Percentiles rank a stretch among this genome's conserved stretches.
Conservation (phyloP, 2,329 filamentous ascomycete species). For the Trichoderma simmonsii region DNA sequence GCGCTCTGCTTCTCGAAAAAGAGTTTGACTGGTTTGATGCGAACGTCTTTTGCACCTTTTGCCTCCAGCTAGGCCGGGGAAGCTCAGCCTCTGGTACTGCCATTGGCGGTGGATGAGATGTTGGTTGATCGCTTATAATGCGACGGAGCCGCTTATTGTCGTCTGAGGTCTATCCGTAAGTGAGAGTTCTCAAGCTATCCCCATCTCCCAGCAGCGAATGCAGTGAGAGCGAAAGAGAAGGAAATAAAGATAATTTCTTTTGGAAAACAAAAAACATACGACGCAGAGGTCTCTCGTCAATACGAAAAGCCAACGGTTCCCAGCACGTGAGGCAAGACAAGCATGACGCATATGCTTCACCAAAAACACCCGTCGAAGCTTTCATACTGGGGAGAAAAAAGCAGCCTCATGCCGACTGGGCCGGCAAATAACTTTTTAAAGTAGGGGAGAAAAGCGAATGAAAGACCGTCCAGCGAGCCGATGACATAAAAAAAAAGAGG, state of each 20-base stretch:
- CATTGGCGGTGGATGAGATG: constrained; percentile 29
- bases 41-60: constrained; percentile 24
- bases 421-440: constrained; percentile 19
- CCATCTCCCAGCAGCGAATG: constrained; percentile 24
- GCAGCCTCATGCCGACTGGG: constrained; percentile 21
- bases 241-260: constrained; percentile 18
- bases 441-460: constrained; percentile 19
- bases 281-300: constrained; percentile 39
- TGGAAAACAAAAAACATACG: constrained; percentile 33
- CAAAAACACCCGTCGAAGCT: constrained; percentile 40
- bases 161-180: constrained; percentile 31
- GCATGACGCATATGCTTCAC: constrained; percentile 45
- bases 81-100: constrained; percentile 24
- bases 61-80: constrained; percentile 22
- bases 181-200: constrained; percentile 29
- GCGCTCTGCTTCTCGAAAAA: constrained; percentile 46
- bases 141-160: constrained; percentile 29
- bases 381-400: constrained; percentile 36
- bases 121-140: constrained; percentile 31
- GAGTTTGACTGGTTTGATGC: constrained; percentile 40
- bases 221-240: background rate
- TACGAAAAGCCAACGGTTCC: constrained; percentile 37
- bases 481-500: constrained; percentile 17
- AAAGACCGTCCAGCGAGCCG: constrained; percentile 27
- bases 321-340: constrained; percentile 48